A percentile compares a stretch with the other conserved stretches of the same genome.
These are phyloP conservation scores for Trichoderma guizhouense DNA, from an alignment of 2,329 filamentous ascomycete species.

Conservation along the genomic window DNA sequence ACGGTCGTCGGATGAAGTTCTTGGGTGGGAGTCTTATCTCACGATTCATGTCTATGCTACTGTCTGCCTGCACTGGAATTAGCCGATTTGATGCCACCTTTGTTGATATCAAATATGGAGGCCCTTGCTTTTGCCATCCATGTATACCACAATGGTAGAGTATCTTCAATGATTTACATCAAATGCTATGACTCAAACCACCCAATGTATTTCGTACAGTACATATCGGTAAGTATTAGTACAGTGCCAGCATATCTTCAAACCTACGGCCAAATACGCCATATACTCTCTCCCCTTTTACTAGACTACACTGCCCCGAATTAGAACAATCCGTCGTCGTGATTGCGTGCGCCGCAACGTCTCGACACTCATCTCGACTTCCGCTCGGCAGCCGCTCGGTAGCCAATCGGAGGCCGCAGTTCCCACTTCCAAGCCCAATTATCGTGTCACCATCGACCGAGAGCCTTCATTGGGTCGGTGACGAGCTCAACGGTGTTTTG, in stretches of 20 bases:
- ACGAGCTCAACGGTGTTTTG: not conserved
- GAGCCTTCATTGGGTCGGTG: not conserved
- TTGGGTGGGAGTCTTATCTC: not conserved
- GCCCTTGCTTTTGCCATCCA: not conserved
- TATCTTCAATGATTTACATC: not conserved
- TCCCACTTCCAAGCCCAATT: not conserved
- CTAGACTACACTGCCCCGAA: not conserved
- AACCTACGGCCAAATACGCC: not conserved
- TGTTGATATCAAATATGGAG: not conserved
- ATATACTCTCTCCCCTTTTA: not conserved
- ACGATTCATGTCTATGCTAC: too few relatives aligned
- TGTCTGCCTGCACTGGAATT: not conserved
- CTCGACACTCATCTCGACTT: not conserved
- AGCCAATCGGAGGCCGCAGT: constrained; percentile 3
- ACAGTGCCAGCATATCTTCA: not conserved
- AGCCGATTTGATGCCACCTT: not conserved
- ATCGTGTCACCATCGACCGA: not conserved
- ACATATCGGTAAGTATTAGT: too few relatives aligned
- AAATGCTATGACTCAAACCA: not conserved
- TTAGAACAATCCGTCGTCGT: not conserved
- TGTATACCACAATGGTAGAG: not conserved
- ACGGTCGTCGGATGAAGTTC: not conserved
- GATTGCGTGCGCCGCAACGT: not conserved
- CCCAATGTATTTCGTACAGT: not conserved
- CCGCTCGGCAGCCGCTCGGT: not conserved